Evolutionary conservation across 441 rosid genomes (phyloP).

Genomic region (Populus trichocarpa): DNA sequence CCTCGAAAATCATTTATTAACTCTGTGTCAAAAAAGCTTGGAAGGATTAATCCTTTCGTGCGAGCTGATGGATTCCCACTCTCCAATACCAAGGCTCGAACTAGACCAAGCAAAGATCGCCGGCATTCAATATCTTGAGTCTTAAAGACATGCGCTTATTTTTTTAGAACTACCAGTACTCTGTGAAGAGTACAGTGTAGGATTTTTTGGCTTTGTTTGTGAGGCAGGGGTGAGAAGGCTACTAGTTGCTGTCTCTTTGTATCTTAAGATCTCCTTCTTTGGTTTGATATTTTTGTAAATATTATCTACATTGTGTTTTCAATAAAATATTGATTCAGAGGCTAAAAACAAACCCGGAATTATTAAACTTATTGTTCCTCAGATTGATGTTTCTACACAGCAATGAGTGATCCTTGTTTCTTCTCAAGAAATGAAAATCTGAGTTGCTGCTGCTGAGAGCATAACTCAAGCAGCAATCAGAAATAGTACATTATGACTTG

Average conservation of each 20-base stretch:
- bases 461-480: not conserved
- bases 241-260: constrained; percentile 10
- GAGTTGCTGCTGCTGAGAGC: not conserved
- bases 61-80: constrained; percentile 46
- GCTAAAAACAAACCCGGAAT: not conserved
- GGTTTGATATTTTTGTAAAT: constrained; percentile 38
- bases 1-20: constrained; percentile 75
- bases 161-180: not conserved
- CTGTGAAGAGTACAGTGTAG: constrained; percentile 1
- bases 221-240: constrained; percentile 22
- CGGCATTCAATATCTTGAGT: constrained; percentile 86
- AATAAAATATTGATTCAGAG: constrained; percentile 16
- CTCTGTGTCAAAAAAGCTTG: constrained; percentile 75
- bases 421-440: not conserved
- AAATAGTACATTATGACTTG: not conserved
- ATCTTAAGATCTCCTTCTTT: constrained; percentile 4
- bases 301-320: constrained; percentile 6
- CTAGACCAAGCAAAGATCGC: constrained; percentile 67
- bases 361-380: not conserved
- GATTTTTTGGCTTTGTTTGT: constrained; percentile 4
- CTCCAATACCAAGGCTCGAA: constrained; percentile 40
- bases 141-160: not conserved
- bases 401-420: too few relatives aligned
- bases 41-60: constrained; percentile 66
- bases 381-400: not conserved